Evolutionary conservation across 1,139 yeast species (phyloP).

Genomic region (Suhomyces bribrorum): DNA sequence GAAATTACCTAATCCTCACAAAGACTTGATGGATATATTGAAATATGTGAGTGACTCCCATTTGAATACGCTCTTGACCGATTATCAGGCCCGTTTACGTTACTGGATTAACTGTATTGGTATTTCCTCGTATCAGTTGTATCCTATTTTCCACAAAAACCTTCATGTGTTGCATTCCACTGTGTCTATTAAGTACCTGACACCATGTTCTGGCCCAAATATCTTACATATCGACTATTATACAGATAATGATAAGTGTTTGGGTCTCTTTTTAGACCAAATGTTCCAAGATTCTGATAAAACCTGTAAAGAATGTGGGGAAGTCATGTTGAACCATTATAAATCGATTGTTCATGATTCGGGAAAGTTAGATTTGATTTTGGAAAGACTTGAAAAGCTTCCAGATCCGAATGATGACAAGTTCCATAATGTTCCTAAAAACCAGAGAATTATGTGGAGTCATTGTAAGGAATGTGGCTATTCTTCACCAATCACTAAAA

Average conservation of each 20-base stretch:
- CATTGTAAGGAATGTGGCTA: slow-evolving; percentile 78
- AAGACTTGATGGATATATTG: slow-evolving; percentile 42
- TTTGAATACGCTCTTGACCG: slow-evolving; percentile 28
- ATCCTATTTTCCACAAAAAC: slow-evolving; percentile 65
- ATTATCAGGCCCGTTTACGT: slow-evolving; percentile 37
- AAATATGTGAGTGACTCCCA: slow-evolving; percentile 35
- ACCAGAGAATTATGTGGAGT: slow-evolving; percentile 83
- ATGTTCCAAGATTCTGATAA: slow-evolving; percentile 67
- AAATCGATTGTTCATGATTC: slow-evolving; percentile 87
- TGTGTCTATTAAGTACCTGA: slow-evolving; percentile 80
- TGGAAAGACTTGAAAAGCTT: slow-evolving; percentile 56
- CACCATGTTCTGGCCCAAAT: slow-evolving; percentile 93
- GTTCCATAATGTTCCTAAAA: slow-evolving; percentile 38
- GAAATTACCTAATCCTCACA: slow-evolving; percentile 37
- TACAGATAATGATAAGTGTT: slow-evolving; percentile 85
- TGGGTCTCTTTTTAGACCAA: slow-evolving; percentile 87
- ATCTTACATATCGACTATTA: slow-evolving; percentile 80
- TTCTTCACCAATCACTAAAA: slow-evolving; percentile 77
- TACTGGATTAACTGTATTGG: slow-evolving; percentile 45
- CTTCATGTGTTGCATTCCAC: slow-evolving; percentile 77
- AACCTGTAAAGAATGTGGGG: slow-evolving; percentile 81
- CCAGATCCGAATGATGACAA: slow-evolving; percentile 4
- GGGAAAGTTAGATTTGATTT: slow-evolving; percentile 76
- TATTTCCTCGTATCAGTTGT: slow-evolving; percentile 43
- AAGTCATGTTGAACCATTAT: slow-evolving; percentile 70